A percentile compares a stretch with the other conserved stretches of the same genome.
These are phyloP conservation scores for Brachypodium distachyon DNA, from an alignment of 202 grass and related monocot genomes.

Conservation along the genomic window DNA sequence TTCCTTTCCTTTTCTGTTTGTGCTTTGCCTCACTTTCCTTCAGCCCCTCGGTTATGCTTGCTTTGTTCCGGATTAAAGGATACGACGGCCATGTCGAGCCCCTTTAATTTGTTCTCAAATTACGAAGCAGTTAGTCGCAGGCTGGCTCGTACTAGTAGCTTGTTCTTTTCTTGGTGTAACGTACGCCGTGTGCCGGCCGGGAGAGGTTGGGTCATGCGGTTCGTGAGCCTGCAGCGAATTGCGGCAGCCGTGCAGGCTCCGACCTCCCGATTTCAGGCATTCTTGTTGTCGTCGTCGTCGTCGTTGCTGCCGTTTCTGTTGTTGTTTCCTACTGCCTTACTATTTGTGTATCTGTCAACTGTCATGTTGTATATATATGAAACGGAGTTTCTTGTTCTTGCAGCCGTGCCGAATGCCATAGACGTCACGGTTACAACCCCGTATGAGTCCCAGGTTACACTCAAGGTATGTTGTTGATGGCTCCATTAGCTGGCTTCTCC, in stretches of 20 bases:
- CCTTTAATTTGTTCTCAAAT: not conserved
- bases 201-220: slow-evolving; percentile 50
- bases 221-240: slow-evolving; percentile 15
- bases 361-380: not conserved
- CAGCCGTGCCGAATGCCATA: slow-evolving; percentile 65
- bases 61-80: not conserved
- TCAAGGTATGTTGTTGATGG: slow-evolving; percentile 54
- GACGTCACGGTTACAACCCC: slow-evolving; percentile 70
- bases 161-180: slow-evolving; percentile 1
- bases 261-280: not conserved
- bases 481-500: not conserved
- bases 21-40: not conserved
- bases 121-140: not conserved
- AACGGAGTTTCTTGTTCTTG: not conserved
- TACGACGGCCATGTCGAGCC: not conserved
- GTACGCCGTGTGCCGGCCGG: not conserved
- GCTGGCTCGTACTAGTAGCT: no score
- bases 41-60: not conserved
- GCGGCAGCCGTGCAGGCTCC: not conserved
- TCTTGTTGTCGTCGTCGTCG: no score
- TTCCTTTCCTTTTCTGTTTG: not conserved
- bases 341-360: no score
- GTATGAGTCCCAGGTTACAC: slow-evolving; percentile 80
- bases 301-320: not conserved
- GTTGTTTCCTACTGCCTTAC: not conserved